A percentile compares a stretch with the other conserved stretches of the same genome.
Conservation (phyloP, 257 asterid species). For the Eustoma russellianum region DNA sequence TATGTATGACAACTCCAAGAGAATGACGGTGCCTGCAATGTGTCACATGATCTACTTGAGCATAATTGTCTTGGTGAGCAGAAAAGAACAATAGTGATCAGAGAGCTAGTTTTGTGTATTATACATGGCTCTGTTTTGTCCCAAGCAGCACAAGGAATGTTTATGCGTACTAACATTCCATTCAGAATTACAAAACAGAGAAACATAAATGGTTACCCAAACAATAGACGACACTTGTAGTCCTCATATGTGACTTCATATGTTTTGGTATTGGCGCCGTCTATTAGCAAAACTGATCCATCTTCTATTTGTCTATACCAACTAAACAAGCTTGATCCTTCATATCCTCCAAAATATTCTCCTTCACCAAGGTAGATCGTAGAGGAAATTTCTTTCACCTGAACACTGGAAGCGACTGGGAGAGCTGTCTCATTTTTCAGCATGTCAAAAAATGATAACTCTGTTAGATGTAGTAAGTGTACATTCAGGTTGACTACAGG, state of each 20-base stretch:
- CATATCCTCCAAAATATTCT: constrained; percentile 82
- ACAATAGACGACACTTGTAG: constrained; percentile 62
- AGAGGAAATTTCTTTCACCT: constrained; percentile 45
- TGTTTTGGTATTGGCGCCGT: constrained; percentile 65
- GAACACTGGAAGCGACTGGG: constrained; percentile 65
- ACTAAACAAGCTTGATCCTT: constrained; percentile 85
- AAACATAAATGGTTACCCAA: constrained; percentile 52
- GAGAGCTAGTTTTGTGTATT: no score
- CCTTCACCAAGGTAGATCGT: constrained; percentile 75
- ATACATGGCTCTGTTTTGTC: no score
- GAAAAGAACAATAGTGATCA: no score
- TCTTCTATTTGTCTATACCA: constrained; percentile 81
- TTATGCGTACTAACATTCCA: no score
- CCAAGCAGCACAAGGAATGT: no score
- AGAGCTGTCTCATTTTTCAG: constrained; percentile 50
- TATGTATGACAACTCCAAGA: no score
- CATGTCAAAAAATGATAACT: no score
- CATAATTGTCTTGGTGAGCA: no score
- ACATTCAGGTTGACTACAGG: not conserved
- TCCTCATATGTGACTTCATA: constrained; percentile 88
- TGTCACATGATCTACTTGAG: no score
- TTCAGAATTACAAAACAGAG: no score
- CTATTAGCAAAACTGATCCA: constrained; percentile 44
- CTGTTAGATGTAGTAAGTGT: no score
- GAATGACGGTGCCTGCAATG: no score